phyloP scores from a whole-genome alignment of 225 moss, liverwort and hornwort species.

The Bryoerythrophyllum caledonicum region DNA sequence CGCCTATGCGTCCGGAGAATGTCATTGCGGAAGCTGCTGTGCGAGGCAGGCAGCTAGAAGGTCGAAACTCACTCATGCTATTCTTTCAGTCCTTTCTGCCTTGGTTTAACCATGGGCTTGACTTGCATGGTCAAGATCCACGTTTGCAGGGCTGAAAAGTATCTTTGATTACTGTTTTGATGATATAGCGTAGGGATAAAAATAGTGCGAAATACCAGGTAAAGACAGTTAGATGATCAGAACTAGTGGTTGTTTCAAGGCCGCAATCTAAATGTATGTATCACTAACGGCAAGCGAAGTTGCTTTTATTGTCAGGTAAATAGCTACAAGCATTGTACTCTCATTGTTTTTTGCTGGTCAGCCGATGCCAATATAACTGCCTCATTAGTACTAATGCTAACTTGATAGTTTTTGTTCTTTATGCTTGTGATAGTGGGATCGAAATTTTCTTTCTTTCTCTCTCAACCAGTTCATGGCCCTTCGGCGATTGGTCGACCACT shows the following conservation, averaged over 20 bases:
- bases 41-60: slow-evolving; percentile 45
- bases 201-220: neutral
- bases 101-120: slow-evolving; percentile 56
- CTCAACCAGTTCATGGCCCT: slow-evolving; percentile 33
- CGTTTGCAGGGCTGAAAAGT: slow-evolving; percentile 27
- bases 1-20: slow-evolving; percentile 30
- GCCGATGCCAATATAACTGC: too few relatives aligned
- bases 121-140: slow-evolving; percentile 54
- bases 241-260: slow-evolving; percentile 12
- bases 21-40: slow-evolving; percentile 32
- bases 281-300: neutral
- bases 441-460: neutral
- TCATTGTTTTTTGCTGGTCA: neutral
- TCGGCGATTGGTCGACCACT: slow-evolving; percentile 17
- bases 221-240: neutral
- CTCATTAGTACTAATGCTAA: neutral
- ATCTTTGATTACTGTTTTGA: neutral
- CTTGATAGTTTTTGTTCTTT: neutral
- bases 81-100: slow-evolving; percentile 81
- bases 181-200: neutral
- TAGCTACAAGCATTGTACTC: neutral
- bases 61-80: slow-evolving; percentile 58
- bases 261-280: neutral
- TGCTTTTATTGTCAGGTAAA: neutral
- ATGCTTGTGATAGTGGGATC: too few relatives aligned